Percentiles rank a stretch among this genome's conserved stretches.
phyloP scores from a whole-genome alignment of 495 filamentous ascomycete species.

The Aspergillus homomorphus region DNA sequence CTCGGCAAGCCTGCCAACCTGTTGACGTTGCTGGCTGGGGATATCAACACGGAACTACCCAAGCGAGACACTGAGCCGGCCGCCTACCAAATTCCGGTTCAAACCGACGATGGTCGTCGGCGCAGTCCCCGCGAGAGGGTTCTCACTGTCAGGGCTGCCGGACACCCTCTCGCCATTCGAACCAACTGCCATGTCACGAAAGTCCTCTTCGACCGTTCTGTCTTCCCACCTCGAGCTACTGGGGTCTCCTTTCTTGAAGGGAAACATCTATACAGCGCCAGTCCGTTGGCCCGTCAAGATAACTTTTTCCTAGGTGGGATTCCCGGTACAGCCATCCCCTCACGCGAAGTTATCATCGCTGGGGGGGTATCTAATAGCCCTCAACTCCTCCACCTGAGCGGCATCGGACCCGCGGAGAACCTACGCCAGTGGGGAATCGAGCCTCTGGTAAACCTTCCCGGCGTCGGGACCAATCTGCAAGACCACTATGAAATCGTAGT shows the following conservation, averaged over 20 bases:
- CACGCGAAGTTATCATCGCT: slow-evolving; percentile 61
- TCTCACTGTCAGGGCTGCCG: slow-evolving; percentile 47
- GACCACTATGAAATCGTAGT: slow-evolving; percentile 60
- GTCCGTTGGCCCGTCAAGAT: slow-evolving; percentile 33
- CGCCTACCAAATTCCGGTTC: slow-evolving; percentile 54
- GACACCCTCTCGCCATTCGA: slow-evolving; percentile 55
- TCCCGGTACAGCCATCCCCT: slow-evolving; percentile 45
- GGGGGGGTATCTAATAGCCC: slow-evolving; percentile 63
- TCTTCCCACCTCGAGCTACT: slow-evolving; percentile 48
- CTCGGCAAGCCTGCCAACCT: slow-evolving; percentile 45
- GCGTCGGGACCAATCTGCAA: slow-evolving; percentile 65
- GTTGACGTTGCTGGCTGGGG: slow-evolving; percentile 43
- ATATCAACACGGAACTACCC: slow-evolving; percentile 49
- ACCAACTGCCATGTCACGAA: slow-evolving; percentile 61
- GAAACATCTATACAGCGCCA: slow-evolving; percentile 56
- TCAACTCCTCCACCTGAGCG: slow-evolving; percentile 63
- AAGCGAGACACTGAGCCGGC: slow-evolving; percentile 38
- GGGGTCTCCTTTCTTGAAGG: slow-evolving; percentile 65
- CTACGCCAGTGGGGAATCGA: slow-evolving; percentile 48
- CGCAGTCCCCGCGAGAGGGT: slow-evolving; percentile 55
- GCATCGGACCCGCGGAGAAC: slow-evolving; percentile 54
- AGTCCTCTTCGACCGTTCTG: slow-evolving; percentile 49
- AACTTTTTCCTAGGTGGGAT: slow-evolving; percentile 29
- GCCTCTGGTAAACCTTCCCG: slow-evolving; percentile 54
- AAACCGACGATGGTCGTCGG: slow-evolving; percentile 44